Conservation (phyloP, 2,329 filamentous ascomycete genomes). For the Fusarium brachygibbosum region DNA sequence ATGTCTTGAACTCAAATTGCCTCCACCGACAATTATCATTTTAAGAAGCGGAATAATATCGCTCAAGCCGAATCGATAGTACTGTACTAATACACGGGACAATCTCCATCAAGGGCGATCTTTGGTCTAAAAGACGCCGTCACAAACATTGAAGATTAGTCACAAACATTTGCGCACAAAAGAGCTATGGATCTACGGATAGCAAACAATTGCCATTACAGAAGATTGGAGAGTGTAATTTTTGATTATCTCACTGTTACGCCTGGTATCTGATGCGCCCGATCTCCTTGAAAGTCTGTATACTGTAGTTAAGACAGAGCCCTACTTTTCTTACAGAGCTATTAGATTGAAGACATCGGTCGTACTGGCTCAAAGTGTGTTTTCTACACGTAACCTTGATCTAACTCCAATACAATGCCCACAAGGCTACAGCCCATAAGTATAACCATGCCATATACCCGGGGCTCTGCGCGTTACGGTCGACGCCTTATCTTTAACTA, state of each 20-base stretch:
- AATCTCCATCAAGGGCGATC: conserved; percentile 13
- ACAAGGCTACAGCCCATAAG: not conserved
- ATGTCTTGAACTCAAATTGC: conserved; percentile 12
- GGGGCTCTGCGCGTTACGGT: not conserved
- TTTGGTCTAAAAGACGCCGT: not conserved
- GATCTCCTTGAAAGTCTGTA: not conserved
- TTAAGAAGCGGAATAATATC: not conserved
- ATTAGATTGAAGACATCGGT: too few relatives aligned
- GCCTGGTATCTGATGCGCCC: too few relatives aligned
- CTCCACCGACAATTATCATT: not conserved
- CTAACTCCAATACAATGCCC: too few relatives aligned
- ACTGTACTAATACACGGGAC: conserved; percentile 1
- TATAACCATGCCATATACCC: too few relatives aligned
- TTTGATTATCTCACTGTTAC: too few relatives aligned
- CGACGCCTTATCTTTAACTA: conserved; percentile 30
- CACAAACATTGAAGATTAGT: not conserved
- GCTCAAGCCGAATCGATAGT: not conserved
- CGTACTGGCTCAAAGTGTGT: not conserved
- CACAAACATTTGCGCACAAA: not conserved
- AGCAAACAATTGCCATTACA: too few relatives aligned
- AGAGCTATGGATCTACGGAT: too few relatives aligned
- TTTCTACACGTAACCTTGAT: too few relatives aligned
- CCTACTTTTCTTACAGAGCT: too few relatives aligned
- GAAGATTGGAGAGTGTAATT: too few relatives aligned
- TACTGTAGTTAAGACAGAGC: not conserved